Evolutionary conservation across 352 stramenopile species (phyloP).

Genomic region (Globisporangium viniferum): DNA sequence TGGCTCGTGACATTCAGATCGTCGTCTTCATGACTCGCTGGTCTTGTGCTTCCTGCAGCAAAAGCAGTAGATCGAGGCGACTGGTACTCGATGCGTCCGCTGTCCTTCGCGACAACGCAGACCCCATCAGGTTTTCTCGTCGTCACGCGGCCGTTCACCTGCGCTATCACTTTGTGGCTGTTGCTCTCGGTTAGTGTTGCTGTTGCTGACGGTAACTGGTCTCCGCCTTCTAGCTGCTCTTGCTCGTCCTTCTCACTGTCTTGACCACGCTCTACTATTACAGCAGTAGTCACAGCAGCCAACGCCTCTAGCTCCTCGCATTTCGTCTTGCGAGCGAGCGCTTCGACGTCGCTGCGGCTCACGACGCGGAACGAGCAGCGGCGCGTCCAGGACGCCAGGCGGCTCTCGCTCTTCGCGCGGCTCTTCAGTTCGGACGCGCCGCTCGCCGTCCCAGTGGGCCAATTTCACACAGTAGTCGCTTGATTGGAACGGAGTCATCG

Average conservation of each 20-base stretch:
- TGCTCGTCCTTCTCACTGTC: not conserved
- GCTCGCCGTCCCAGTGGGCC: slow-evolving; percentile 14
- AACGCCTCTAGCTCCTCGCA: slow-evolving; percentile 8
- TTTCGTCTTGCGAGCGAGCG: slow-evolving; percentile 17
- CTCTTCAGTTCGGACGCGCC: slow-evolving; percentile 34
- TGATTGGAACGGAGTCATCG: not conserved
- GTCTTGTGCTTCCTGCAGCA: not conserved
- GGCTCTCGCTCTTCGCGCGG: slow-evolving; percentile 21
- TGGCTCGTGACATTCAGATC: slow-evolving; percentile 56
- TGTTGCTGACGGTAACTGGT: not conserved
- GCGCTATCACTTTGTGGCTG: slow-evolving; percentile 45
- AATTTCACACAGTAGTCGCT: not conserved
- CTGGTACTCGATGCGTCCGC: slow-evolving; percentile 63
- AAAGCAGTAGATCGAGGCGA: slow-evolving; percentile 6
- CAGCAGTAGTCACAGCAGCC: not conserved
- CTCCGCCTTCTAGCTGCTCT: not conserved
- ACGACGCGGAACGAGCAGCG: slow-evolving; percentile 48
- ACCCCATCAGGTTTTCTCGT: slow-evolving; percentile 42
- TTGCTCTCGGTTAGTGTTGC: slow-evolving; percentile 5
- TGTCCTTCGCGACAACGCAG: slow-evolving; percentile 63
- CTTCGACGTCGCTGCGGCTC: slow-evolving; percentile 33
- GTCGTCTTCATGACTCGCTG: slow-evolving; percentile 33
- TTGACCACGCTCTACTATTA: not conserved
- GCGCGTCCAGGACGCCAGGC: slow-evolving; percentile 25
- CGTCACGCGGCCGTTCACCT: slow-evolving; percentile 66